A percentile compares a stretch with the other conserved stretches of the same genome.
Conservation (phyloP, 2,329 filamentous ascomycete genomes). For the Plenodomus biglobosus region DNA sequence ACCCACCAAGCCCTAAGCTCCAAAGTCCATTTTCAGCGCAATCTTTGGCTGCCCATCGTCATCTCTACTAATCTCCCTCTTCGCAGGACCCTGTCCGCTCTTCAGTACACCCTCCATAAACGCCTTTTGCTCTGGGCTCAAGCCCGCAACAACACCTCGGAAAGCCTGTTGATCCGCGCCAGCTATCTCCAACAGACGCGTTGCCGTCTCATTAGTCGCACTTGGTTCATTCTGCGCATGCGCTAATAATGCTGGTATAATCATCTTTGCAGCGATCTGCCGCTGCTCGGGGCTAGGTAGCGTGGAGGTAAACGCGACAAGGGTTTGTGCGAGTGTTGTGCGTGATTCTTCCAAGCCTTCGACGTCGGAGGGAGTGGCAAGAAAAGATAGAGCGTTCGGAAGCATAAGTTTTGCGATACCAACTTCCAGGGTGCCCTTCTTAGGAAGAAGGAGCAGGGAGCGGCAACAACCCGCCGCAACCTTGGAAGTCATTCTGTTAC, state of each 20-base stretch:
- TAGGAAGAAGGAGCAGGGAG: conserved; percentile 71
- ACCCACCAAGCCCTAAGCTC: not conserved
- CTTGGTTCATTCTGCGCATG: conserved; percentile 66
- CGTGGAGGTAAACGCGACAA: conserved; percentile 69
- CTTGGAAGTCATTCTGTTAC: conserved; percentile 78
- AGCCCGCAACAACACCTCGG: conserved; percentile 68
- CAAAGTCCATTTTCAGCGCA: conserved; percentile 92
- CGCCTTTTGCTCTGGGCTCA: conserved; percentile 69
- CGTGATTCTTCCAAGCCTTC: conserved; percentile 81
- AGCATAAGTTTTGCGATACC: conserved; percentile 75
- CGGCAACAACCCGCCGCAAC: conserved; percentile 89
- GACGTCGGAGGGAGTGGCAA: conserved; percentile 61
- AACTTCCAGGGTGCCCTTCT: conserved; percentile 47
- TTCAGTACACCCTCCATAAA: conserved; percentile 82
- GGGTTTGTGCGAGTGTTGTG: conserved; percentile 68
- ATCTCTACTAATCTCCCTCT: conserved; percentile 56
- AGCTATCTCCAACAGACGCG: conserved; percentile 77
- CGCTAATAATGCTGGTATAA: conserved; percentile 75
- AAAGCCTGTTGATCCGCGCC: conserved; percentile 73
- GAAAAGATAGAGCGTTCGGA: conserved; percentile 74
- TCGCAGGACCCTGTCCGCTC: conserved; percentile 52
- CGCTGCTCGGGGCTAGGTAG: conserved; percentile 32
- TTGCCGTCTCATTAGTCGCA: conserved; percentile 68
- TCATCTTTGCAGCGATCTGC: conserved; percentile 67
- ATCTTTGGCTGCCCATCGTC: conserved; percentile 70